Evolutionary conservation across 345 rosid genomes (phyloP).

Genomic region (Murraya paniculata): DNA sequence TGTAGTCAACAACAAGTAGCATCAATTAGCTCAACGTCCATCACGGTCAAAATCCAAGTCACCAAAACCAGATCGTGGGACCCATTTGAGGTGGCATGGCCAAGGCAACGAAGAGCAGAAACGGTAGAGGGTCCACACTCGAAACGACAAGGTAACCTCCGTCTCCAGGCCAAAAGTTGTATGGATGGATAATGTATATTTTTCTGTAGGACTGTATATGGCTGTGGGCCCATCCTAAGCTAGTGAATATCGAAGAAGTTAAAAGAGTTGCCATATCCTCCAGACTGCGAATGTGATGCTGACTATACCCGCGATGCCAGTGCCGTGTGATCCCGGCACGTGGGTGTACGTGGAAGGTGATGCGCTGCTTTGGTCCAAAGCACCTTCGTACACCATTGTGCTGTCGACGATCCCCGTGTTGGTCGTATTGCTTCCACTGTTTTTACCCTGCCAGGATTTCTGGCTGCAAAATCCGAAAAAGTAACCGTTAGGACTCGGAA

Average conservation of each 20-base stretch:
- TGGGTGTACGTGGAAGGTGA: constrained; percentile 31
- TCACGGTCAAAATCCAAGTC: constrained; percentile 36
- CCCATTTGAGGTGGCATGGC: constrained; percentile 18
- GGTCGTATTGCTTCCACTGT: constrained; percentile 16
- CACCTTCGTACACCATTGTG: constrained; percentile 75
- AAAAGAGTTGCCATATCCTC: constrained; percentile 41
- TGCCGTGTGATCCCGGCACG: constrained; percentile 23
- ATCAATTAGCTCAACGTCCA: constrained; percentile 6
- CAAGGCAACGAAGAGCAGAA: constrained; percentile 5
- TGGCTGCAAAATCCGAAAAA: constrained; percentile 44
- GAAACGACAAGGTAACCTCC: background rate
- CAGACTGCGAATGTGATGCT: constrained; percentile 37
- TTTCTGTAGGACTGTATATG: background rate
- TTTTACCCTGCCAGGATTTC: constrained; percentile 50
- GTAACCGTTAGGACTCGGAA: constrained; percentile 21
- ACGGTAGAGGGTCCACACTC: background rate
- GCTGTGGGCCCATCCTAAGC: constrained; percentile 8
- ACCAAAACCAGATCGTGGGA: background rate
- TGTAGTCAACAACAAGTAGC: background rate
- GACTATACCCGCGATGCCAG: constrained; percentile 17
- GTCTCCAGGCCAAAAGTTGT: constrained; percentile 7
- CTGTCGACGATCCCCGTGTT: constrained; percentile 23
- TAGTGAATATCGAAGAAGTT: constrained; percentile 3
- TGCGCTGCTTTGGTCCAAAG: constrained; percentile 41
- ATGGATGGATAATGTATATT: background rate